Base-by-base conservation (phyloP, 2,329 filamentous ascomycete species). In the Aotearoamyces nothofagi region DNA sequence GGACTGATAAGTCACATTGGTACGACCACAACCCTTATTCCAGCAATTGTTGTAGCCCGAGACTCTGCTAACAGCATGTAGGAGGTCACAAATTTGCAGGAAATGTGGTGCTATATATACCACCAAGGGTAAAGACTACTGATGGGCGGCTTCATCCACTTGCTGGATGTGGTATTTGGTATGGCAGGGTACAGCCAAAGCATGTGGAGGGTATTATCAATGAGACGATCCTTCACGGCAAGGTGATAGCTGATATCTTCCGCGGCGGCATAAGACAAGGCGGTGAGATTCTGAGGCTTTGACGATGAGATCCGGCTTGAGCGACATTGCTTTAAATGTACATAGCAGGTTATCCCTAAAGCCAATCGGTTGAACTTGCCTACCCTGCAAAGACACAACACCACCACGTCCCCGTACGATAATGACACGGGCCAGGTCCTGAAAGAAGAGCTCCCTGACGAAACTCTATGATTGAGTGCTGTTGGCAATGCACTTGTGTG, bases 21-120 rank as follows among this genome's bases (percentile, higher is more conserved):
- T 32, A 81, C 82, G 31, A 83, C 81, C 35, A 86, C 87, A 39
- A 69, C 66, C 47, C 94, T 93, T 57, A 94, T 83, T 54, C 83
- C 84, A 29, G 83, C 82, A 29, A 94, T 94, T 41, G n/a, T n/a
- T n/a, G n/a, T n/a, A n/a, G n/a, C n/a, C n/a, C n/a, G n/a, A n/a
- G n/a, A n/a, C n/a, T n/a, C 30, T n/a, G n/a, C n/a, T n/a, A n/a
- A n/a, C n/a, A n/a, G n/a, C n/a, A n/a, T n/a, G n/a, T n/a, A n/a
- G 80, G 81, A 1, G 82, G 82, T 0, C 82, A 92, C 53, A 86
- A 84, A 49, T 87, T 77, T 48, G 82, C 82, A 0, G 82, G 82
- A 2, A 92, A 92, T 49, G 68, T 87, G 19, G 83, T 90, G 26
- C 54, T 90, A 1, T 90, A 90, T 44, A 49, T 90, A 4, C 81